Evolutionary conservation across 2,329 filamentous ascomycete genomes (phyloP), one percentile per base, ranked within the genome.

Genomic region (Fusarium nisikadoi): DNA sequence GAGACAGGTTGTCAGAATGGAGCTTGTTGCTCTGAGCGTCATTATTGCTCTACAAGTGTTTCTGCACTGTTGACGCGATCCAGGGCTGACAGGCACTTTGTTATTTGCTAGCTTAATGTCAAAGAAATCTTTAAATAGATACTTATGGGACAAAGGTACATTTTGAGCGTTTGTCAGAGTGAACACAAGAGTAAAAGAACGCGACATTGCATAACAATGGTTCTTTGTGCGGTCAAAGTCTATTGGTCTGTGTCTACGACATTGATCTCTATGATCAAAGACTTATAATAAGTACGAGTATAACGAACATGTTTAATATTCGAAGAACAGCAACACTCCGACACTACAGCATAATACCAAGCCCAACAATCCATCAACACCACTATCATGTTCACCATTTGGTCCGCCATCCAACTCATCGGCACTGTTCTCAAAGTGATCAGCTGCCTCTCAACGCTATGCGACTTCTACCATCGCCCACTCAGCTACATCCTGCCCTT

Each of bases 221-320:
- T 8, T n/a, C 19, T n/a, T 31, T 47, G 1, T 46, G 6, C 0
- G 0, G 43, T 6, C 9, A 29, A 46, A 4, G 14, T 9, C 0
- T 17, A 0, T 5, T 5, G 2, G 2, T 8, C 4, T 8, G 7
- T 23, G 5, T 43, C n/a, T 25, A 6, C 10, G 0, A 7, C 4
- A 10, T 43, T 2, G 1, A 42, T 5, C 2, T 11, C 13, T 6
- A 3, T 6, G 13, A 6, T 1, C 3, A 11, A 0, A 2, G 1
- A 47, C 1, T 2, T 11, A 5, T 47, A 29, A 11, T 6, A n/a
- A 29, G 9, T 17, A 11, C 25, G 20, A 2, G 0, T 29, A 20
- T 4, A 7, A 20, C 6, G 10, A 2, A 0, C 19, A 2, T n/a
- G 4, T 7, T 46, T 4, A 0, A 20, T 10, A 6, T 29, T 20